Evolutionary conservation across 2,329 filamentous ascomycete genomes (phyloP).

Genomic region (Colletotrichum sojae): DNA sequence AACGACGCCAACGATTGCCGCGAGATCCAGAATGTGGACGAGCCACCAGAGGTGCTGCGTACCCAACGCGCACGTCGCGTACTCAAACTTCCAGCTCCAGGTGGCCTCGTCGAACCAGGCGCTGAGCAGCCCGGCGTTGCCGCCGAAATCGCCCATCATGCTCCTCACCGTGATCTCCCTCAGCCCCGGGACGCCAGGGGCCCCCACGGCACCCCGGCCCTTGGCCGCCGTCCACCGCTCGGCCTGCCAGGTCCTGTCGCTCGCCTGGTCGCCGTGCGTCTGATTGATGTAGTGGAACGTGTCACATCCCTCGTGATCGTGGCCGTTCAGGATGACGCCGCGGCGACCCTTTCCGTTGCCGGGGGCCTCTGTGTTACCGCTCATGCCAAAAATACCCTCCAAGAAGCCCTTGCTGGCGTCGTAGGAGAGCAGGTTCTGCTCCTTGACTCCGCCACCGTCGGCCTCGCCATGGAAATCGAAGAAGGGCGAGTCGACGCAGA

Average conservation of each 20-base stretch:
- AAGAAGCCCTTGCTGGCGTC: slow-evolving; percentile 82
- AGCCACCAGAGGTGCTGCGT: slow-evolving; percentile 96
- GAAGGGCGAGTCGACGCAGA: slow-evolving; percentile 87
- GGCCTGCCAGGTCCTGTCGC: slow-evolving; percentile 65
- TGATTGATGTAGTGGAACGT: slow-evolving; percentile 86
- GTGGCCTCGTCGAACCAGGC: slow-evolving; percentile 85
- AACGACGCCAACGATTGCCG: slow-evolving; percentile 53
- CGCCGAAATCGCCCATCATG: slow-evolving; percentile 98
- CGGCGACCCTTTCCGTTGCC: slow-evolving; percentile 75
- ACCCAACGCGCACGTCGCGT: slow-evolving; percentile 82
- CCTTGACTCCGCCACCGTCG: slow-evolving; percentile 80
- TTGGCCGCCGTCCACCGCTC: slow-evolving; percentile 63
- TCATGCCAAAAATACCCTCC: slow-evolving; percentile 87
- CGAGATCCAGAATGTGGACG: slow-evolving; percentile 81
- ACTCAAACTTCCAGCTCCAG: slow-evolving; percentile 87
- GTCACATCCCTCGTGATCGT: slow-evolving; percentile 96
- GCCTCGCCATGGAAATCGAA: slow-evolving; percentile 81
- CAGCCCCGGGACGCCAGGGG: slow-evolving; percentile 71
- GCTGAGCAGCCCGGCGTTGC: slow-evolving; percentile 89
- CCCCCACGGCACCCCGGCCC: slow-evolving; percentile 56
- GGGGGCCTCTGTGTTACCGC: slow-evolving; percentile 69
- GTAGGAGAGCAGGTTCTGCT: slow-evolving; percentile 90
- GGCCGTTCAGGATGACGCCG: slow-evolving; percentile 89
- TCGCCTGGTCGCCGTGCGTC: slow-evolving; percentile 56
- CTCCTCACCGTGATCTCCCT: slow-evolving; percentile 94